Conservation (phyloP, 495 filamentous ascomycete species). For the Penicillium goetzii region DNA sequence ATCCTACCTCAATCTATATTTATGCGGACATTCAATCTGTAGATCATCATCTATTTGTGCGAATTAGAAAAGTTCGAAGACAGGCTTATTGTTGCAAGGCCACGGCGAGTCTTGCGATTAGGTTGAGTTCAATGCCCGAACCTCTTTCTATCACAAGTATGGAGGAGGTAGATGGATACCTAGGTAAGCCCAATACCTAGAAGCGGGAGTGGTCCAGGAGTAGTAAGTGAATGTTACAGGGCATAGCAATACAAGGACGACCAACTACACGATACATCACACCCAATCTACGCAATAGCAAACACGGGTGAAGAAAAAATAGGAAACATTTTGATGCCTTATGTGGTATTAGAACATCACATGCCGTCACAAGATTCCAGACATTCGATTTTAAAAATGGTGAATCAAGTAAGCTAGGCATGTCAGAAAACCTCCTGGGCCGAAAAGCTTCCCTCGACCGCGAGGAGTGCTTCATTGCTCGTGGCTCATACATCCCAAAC, state of each 20-base stretch:
- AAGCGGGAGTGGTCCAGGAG: background rate
- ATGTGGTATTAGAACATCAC: constrained; percentile 52
- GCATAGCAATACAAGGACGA: background rate
- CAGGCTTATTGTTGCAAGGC: background rate
- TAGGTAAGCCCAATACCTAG: no score
- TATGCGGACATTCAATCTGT: background rate
- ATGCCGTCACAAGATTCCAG: constrained; percentile 44
- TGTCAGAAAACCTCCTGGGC: constrained; percentile 40
- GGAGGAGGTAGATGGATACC: no score
- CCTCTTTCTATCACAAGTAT: no score
- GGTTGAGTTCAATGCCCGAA: no score
- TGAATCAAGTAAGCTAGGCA: constrained; percentile 47
- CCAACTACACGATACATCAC: constrained; percentile 7
- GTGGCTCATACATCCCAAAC: constrained; percentile 56
- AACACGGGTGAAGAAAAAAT: constrained; percentile 23
- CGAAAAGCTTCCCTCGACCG: constrained; percentile 23
- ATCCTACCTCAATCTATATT: constrained; percentile 12
- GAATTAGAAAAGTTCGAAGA: background rate
- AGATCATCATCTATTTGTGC: background rate
- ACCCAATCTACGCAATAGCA: constrained; percentile 6
- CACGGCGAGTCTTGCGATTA: background rate
- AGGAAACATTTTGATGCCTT: constrained; percentile 46
- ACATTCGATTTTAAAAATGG: constrained; percentile 38
- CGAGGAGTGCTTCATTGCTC: constrained; percentile 50
- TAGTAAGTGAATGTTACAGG: background rate